Evolutionary conservation across 2,329 filamentous ascomycete genomes (phyloP), one percentile per base, ranked within the genome.

Genomic region (Chrysoporthe austroafricana): DNA sequence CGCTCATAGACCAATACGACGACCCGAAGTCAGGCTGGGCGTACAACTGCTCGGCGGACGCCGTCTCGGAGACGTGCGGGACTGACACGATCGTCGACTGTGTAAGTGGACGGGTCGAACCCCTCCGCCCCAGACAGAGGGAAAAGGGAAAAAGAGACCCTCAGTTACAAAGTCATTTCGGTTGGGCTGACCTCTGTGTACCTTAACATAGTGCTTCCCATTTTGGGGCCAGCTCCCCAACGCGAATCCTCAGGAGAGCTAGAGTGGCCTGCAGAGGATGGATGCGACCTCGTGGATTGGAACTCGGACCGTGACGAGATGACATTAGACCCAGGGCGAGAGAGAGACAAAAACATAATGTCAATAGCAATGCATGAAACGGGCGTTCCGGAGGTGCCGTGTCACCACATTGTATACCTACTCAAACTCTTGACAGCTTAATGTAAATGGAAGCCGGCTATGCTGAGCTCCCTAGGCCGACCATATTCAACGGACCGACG

Each of bases 21-120:
- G 62, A 64, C 14, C 62, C 62, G 14, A 26, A 13, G 6, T 36
- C 52, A 6, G 62, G 62, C 39, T 64, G 62, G 62, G 62, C 62
- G 8, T 64, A 64, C 21, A 64, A 58, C 52, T 58, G 52, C 62
- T 7, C 52, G n/a, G 1, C 39, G 13, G 62, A 64, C n/a, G 21
- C 62, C 8, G 8, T 16, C 4, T 42, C 21, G 3, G 62, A 64
- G 39, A 44, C 52, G 6, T 64, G 62, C 42, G 62, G 62, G 13
- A 16, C 62, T 13, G 62, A 64, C 52, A 58, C 3, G 42, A 58
- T 64, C 34, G 16, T 34, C 11, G 32, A n/a, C 18, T 64, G 62
- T 16, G 62, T 64, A 21, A 64, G 62, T 64, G 57, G 34, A 42
- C 18, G 4, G 44, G 4, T 11, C n/a, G 36, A 9, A 39, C 16